These are phyloP conservation scores for Vigna mungo DNA, from an alignment of 306 rosid genomes.

Conservation along the genomic window DNA sequence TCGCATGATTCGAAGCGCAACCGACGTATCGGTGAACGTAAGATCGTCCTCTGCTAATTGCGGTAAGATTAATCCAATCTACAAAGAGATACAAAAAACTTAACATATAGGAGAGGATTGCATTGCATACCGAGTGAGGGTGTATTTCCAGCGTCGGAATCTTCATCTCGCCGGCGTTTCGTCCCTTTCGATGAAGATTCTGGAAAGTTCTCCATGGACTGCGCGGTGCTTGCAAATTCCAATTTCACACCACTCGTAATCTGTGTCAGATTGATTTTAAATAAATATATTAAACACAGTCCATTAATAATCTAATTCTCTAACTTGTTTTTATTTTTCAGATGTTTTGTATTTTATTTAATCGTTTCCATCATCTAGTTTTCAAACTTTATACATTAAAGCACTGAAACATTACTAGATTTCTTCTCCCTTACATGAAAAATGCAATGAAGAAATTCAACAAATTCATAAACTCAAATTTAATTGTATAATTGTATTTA, in stretches of 20 bases:
- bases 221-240: not conserved
- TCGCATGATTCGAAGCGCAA: slow-evolving; percentile 92
- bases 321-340: too few species aligned
- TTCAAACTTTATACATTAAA: too few species aligned
- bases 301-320: too few species aligned
- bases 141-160: slow-evolving; percentile 37
- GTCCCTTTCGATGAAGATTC: slow-evolving; percentile 57
- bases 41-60: slow-evolving; percentile 74
- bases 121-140: slow-evolving; percentile 48
- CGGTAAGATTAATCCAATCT: not conserved
- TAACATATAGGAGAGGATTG: not conserved
- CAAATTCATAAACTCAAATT: too few species aligned
- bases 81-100: not conserved
- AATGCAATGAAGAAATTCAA: too few species aligned
- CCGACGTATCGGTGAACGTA: slow-evolving; percentile 75
- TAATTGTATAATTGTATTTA: too few species aligned
- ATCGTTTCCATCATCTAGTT: too few species aligned
- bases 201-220: slow-evolving; percentile 46
- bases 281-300: not conserved
- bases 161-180: slow-evolving; percentile 55
- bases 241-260: not conserved
- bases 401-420: too few species aligned
- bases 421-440: too few species aligned
- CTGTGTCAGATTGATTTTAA: not conserved
- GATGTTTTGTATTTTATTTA: too few species aligned